Base-by-base conservation (phyloP, 2,329 filamentous ascomycete genomes). In the Sporothrix phasma region DNA sequence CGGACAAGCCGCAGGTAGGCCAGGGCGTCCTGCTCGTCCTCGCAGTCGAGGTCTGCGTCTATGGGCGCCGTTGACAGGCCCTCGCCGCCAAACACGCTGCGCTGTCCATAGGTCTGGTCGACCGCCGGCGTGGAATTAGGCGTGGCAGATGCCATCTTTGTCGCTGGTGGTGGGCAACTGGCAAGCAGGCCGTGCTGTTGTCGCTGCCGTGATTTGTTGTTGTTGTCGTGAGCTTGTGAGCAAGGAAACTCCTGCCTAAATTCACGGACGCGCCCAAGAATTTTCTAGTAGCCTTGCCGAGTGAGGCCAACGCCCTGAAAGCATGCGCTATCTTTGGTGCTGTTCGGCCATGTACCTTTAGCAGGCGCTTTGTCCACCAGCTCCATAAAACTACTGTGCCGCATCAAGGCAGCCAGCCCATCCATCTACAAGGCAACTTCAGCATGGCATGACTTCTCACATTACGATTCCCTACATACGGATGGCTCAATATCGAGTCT, bases 1-100 rank as follows among this genome's bases (percentile, higher is more conserved):
- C 88, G 81, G 64, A 91, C 88, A 74, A 87, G 84, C 69, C 80
- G 81, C 66, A 92, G 74, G 75, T 92, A 92, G 61, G 84, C 85
- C 70, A 90, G 76, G 1, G 87, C 87, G 74, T 89, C 86, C 37
- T 80, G 77, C 62, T 87, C 83, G 58, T 87, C 85, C 56, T 88
- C 87, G 68, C 88, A 88, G 63, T 87, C 85, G 0, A 86, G 75
- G 65, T 87, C 85, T 45, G 84, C 81, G 58, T 82, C 82, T 10
- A 72, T 75, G 3, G 66, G 46, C 76, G 74, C 72, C 65, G 76
- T 74, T n/a, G 73, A 68, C 66, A 81, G 78, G 53, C 84, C 81
- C 15, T 84, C 74, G n/a, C 81, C 81, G 6, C 87, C 86, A 69
- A 92, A 88, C 49, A 88, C 88, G 70, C 85, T 84, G 73, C 85